phyloP scores from a whole-genome alignment of 805 yeast genomes.

The Yarrowia divulgata region DNA sequence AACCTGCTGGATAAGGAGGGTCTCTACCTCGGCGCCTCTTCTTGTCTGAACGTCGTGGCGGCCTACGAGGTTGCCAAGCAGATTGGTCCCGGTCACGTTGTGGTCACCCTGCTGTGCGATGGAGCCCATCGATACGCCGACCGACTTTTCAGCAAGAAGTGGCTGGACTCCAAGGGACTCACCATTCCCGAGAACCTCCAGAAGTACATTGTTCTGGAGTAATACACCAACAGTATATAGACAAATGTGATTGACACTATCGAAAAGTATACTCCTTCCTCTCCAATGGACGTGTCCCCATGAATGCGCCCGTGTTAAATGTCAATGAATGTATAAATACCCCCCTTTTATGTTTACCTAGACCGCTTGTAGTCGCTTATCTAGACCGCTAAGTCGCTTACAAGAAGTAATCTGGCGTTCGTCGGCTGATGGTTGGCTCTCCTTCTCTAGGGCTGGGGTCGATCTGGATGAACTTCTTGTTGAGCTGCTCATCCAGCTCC shows the following conservation, averaged over 20 bases:
- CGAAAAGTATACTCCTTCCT: neutral
- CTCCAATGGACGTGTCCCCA: too few relatives aligned
- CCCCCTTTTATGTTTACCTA: neutral
- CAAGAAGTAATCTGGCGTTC: constrained; percentile 93
- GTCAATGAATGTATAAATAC: constrained; percentile 30
- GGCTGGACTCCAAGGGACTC: constrained; percentile 76
- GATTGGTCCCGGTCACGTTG: constrained; percentile 77
- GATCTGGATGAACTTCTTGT: constrained; percentile 86
- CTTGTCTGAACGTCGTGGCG: constrained; percentile 89
- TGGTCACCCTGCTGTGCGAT: constrained; percentile 89
- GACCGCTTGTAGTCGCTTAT: neutral
- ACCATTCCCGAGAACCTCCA: constrained; percentile 72
- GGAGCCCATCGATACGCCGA: constrained; percentile 90
- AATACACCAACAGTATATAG: constrained; percentile 12
- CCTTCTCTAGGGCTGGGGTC: constrained; percentile 97
- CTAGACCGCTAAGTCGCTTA: too few relatives aligned
- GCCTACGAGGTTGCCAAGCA: constrained; percentile 77
- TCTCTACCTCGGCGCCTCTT: constrained; percentile 86
- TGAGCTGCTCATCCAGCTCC: constrained; percentile 95
- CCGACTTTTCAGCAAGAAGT: constrained; percentile 74
- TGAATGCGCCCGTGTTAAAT: neutral
- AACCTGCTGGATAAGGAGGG: constrained; percentile 89
- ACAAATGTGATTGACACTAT: constrained; percentile 5
- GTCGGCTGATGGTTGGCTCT: constrained; percentile 92
- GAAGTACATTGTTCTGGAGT: constrained; percentile 64